Base-by-base conservation (phyloP, 257 asterid genomes). In the Jacaranda mimosifolia region DNA sequence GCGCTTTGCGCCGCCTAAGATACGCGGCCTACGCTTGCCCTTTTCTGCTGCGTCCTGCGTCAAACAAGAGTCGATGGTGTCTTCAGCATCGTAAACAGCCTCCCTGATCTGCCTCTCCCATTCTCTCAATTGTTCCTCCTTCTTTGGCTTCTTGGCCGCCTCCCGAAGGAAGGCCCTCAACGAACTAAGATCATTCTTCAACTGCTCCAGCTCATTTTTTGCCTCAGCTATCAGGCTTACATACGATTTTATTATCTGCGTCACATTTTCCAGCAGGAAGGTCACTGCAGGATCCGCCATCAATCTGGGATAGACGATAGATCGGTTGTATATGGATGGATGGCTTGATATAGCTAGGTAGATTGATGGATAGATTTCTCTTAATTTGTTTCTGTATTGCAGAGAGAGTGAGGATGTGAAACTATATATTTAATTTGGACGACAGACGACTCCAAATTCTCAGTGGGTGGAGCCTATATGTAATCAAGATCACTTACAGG, bases 11-110 rank as follows among this genome's bases (percentile, higher is more conserved):
- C 6, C 58, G 15, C 15, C 1, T 0, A 1, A 12, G 3, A 52
- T 0, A 17, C 15, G 13, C 15, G 57, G 55, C 4, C 2, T 5
- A 18, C 57, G 57, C 63, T 58, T 58, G 11, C 32, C 17, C 32
- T 10, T 12, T 58, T 64, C 64, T 1, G 11, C 59, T 6, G 15
- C 11, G 53, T 3, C 13, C 53, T 42, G 46, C 46, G 77, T 62
- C 14, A 85, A 38, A 53, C 81, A 77, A 1, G 42, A 19, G 60
- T 82, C 86, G 58, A 82, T 56, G 45, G 73, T 71, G 63, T 82
- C 85, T 32, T 85, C 87, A 0, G 77, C 87, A 0, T 77, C 80
- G 40, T 75, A 52, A 0, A 83, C 71, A 0, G 60, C 70, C 0
- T 60, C 36, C 17, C 79, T 59, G 45, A 76, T 59, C 83, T 62